phyloP scores from a whole-genome alignment of 345 rosid genomes.

The Kandelia obovata region DNA sequence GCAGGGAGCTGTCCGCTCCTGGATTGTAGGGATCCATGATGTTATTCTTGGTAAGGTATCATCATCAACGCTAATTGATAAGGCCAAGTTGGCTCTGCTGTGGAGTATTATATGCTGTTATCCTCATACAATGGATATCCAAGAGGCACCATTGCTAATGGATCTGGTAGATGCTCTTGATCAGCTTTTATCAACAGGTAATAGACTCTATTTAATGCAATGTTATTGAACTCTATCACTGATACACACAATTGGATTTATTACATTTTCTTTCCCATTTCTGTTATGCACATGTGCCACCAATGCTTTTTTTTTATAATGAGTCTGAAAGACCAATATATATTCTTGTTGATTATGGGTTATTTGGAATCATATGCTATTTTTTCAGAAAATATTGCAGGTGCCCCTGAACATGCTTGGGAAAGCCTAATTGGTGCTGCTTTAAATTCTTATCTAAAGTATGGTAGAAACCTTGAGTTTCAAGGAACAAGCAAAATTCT shows the following conservation, averaged over 20 bases:
- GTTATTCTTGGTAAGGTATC: slow-evolving; percentile 24
- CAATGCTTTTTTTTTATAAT: too few relatives aligned
- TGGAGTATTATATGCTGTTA: slow-evolving; percentile 74
- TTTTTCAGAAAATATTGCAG: slow-evolving; percentile 51
- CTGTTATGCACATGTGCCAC: not conserved
- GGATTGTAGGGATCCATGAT: slow-evolving; percentile 34
- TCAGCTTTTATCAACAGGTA: slow-evolving; percentile 49
- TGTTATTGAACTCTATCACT: not conserved
- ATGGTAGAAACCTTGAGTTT: slow-evolving; percentile 24
- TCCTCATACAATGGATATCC: slow-evolving; percentile 42
- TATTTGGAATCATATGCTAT: not conserved
- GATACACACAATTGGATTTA: too few relatives aligned
- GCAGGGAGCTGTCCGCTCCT: slow-evolving; percentile 28
- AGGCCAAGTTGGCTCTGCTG: slow-evolving; percentile 47
- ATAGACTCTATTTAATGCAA: slow-evolving; percentile 13
- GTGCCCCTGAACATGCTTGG: slow-evolving; percentile 52
- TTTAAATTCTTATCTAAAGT: slow-evolving; percentile 49
- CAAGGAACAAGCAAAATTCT: slow-evolving; percentile 51
- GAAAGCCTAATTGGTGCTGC: slow-evolving; percentile 70
- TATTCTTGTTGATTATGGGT: too few relatives aligned
- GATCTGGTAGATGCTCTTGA: slow-evolving; percentile 53
- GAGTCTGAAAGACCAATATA: too few relatives aligned
- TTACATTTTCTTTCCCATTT: too few relatives aligned
- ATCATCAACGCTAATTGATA: slow-evolving; percentile 29
- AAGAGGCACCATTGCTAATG: slow-evolving; percentile 39